Percentiles rank a stretch among this genome's conserved stretches.
Evolutionary conservation across 768 basidiomycete species (phyloP).

Genomic region (Lactifluus echinatus): DNA sequence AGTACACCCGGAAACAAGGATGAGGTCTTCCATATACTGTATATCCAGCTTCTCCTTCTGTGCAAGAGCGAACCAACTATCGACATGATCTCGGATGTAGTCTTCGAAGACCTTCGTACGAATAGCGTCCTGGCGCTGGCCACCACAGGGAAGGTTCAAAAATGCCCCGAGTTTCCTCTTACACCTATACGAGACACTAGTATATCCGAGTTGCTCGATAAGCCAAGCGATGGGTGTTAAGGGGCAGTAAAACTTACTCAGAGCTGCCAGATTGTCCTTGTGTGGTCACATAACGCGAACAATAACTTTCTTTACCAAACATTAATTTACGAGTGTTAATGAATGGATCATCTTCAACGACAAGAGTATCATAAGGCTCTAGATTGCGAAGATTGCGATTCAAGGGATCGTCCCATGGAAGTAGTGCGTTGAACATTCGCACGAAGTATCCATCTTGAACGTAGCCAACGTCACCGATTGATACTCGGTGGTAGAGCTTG

Average conservation of each 20-base stretch:
- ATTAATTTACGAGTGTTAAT: not conserved
- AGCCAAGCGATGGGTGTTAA: not conserved
- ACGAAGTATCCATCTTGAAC: slow-evolving; percentile 12
- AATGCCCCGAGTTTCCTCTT: not conserved
- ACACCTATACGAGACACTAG: not conserved
- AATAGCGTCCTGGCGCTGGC: not conserved
- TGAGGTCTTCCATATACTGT: not conserved
- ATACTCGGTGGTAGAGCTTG: slow-evolving; percentile 8
- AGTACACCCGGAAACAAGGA: not conserved
- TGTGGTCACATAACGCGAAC: not conserved
- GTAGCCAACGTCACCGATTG: slow-evolving; percentile 21
- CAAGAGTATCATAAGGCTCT: not conserved
- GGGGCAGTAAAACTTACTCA: not conserved
- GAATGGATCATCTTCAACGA: not conserved
- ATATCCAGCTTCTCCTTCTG: not conserved
- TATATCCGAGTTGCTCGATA: no score
- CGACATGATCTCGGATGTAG: not conserved
- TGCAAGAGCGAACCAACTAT: not conserved
- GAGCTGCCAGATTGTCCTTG: not conserved
- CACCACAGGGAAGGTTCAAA: not conserved
- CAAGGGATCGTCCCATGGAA: not conserved
- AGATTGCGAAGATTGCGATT: not conserved
- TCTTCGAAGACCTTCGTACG: not conserved
- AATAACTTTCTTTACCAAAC: not conserved
- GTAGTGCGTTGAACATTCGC: slow-evolving; percentile 16